These are phyloP conservation scores for Podaxis carcinomalis DNA, from an alignment of 768 basidiomycete genomes.

Conservation along the genomic window DNA sequence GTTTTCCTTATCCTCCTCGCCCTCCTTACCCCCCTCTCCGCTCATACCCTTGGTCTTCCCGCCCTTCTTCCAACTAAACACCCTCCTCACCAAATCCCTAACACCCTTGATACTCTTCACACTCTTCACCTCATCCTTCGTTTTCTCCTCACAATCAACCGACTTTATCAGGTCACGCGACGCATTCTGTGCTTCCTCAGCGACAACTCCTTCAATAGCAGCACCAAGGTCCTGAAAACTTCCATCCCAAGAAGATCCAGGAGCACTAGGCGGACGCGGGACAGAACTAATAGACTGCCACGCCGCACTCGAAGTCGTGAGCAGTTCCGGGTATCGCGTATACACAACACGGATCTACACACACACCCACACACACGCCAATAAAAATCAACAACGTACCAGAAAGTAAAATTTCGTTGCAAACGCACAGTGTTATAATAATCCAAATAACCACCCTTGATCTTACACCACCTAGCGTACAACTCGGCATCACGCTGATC, in stretches of 20 bases:
- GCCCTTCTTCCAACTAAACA: background rate
- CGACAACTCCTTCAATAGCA: background rate
- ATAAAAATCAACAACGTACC: background rate
- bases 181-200: background rate
- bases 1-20: background rate
- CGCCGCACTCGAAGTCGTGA: conserved; percentile 23
- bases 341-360: conserved; percentile 24
- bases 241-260: conserved; percentile 9
- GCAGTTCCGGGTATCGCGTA: conserved; percentile 21
- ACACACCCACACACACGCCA: no score
- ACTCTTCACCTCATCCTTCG: background rate
- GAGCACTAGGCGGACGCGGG: conserved; percentile 14
- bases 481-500: conserved; percentile 2
- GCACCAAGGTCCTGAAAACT: conserved; percentile 5
- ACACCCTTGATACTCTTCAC: background rate
- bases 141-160: background rate
- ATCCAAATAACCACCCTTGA: conserved; percentile 21
- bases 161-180: background rate
- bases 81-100: background rate
- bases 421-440: conserved; percentile 26
- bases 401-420: background rate
- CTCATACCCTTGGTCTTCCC: background rate
- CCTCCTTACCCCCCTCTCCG: background rate
- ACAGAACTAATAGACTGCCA: conserved; percentile 23
- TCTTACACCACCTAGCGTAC: conserved; percentile 19